Conservation (phyloP, 2,329 filamentous ascomycete genomes). For the Penicillium hesseltinei region DNA sequence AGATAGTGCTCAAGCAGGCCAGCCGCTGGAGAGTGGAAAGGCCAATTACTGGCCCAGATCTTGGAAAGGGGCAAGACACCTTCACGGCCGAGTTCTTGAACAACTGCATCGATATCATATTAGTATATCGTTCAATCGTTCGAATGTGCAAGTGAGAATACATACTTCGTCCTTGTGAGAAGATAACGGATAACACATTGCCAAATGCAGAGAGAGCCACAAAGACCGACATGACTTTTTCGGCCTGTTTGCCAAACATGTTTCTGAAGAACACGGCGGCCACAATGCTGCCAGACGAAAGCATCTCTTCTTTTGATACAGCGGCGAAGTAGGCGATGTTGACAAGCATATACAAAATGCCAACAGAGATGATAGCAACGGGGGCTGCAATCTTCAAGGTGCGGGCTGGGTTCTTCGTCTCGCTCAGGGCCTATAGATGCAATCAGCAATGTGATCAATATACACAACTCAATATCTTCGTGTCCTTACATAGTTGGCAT, state of each 20-base stretch:
- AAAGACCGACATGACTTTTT: conserved; percentile 59
- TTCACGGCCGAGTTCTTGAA: conserved; percentile 65
- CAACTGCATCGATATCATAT: conserved; percentile 25
- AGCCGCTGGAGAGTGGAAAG: conserved; percentile 63
- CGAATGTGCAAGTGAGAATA: not conserved
- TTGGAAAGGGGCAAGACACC: conserved; percentile 64
- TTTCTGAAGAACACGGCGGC: conserved; percentile 60
- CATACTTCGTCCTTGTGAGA: conserved; percentile 46
- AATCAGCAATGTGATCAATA: conserved; percentile 18
- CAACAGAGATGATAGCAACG: conserved; percentile 54
- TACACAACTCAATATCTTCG: not conserved
- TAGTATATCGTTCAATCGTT: not conserved
- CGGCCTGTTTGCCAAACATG: conserved; percentile 56
- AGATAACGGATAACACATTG: conserved; percentile 58
- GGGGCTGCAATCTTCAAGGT: conserved; percentile 59
- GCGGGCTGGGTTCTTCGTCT: conserved; percentile 57
- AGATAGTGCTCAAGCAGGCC: conserved; percentile 62
- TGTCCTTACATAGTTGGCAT: conserved; percentile 58
- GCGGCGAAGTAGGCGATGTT: conserved; percentile 61
- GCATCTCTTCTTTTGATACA: conserved; percentile 56
- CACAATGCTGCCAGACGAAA: conserved; percentile 53
- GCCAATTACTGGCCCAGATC: conserved; percentile 68
- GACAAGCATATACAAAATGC: conserved; percentile 56
- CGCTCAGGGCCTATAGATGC: conserved; percentile 45
- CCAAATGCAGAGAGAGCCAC: conserved; percentile 62